Base-by-base conservation (phyloP, 2,329 filamentous ascomycete genomes). In the Zasmidium cellare region DNA sequence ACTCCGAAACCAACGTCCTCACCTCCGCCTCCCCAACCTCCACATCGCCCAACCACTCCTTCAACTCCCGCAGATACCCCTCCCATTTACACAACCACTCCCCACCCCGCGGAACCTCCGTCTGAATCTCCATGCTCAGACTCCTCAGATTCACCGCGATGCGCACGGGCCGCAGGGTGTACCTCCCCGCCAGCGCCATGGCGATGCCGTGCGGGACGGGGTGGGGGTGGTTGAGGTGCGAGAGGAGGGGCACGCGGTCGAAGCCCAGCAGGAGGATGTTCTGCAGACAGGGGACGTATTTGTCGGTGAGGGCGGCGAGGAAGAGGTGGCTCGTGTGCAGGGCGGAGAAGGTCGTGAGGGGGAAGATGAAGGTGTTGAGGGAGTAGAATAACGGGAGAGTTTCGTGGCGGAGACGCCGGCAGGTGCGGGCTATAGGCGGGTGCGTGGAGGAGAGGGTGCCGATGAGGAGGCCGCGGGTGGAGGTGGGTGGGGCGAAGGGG, bases 251-350 rank as follows among this genome's bases (percentile, higher is more conserved):
- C n/a, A 18, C 16, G 16, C 22, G 22, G 9, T 49, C 22, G 46
- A 49, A 49, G 22, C 46, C 46, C 22, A 49, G 23, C 20, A 49
- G 7, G 46, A 49, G 19, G 46, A 49, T 49, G 20, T 49, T 49
- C 25, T 25, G 46, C 5, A 49, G 46, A 6, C 5, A 22, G 35
- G 35, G n/a, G 35, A 41, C 35, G 35, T 41, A 41, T 41, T 41
- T 41, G 35, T 41, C 35, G 11, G 35, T 41, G 35, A 41, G 35
- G 35, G 7, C 3, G 35, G 35, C 5, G 35, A 41, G 35, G 6
- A 6, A 49, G 22, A 12, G 9, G 6, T 18, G 19, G 19, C 20
- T 12, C 5, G 18, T 28, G 12, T n/a, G 14, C 2, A 49, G 46
- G 25, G 22, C 25, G 19, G 22, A 2, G 22, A 18, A 49, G 46